Conservation (phyloP, 371 early-diverging fungal species). For the Rozella allomycis region DNA sequence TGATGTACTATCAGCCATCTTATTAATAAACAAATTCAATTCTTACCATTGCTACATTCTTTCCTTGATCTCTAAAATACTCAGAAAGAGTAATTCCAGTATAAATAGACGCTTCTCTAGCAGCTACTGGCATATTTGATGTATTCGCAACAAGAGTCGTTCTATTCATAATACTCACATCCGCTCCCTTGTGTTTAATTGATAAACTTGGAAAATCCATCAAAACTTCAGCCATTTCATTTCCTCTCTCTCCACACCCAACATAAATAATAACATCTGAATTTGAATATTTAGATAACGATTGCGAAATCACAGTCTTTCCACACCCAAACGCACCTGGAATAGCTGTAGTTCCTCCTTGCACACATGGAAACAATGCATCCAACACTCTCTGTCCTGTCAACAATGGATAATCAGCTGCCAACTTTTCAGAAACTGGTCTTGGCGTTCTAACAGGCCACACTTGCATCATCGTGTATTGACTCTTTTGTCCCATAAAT, state of each 20-base stretch:
- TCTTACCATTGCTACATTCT: slow-evolving; percentile 99
- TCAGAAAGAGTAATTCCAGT: slow-evolving; percentile 99
- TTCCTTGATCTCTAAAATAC: slow-evolving; percentile 99
- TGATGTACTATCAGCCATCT: slow-evolving; percentile 99
- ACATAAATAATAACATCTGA: slow-evolving; percentile 99
- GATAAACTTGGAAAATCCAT: slow-evolving; percentile 94
- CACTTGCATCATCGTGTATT: slow-evolving; percentile 85
- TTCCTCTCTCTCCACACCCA: slow-evolving; percentile 99
- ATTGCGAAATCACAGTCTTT: slow-evolving; percentile 99
- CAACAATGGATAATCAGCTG: slow-evolving; percentile 88
- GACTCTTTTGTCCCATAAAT: slow-evolving; percentile 65
- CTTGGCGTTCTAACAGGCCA: slow-evolving; percentile 99
- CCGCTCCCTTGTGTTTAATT: slow-evolving; percentile 69
- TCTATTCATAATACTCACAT: slow-evolving; percentile 99
- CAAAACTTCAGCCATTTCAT: slow-evolving; percentile 99
- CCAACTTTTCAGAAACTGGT: slow-evolving; percentile 89
- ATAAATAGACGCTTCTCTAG: slow-evolving; percentile 99
- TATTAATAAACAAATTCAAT: too few relatives aligned
- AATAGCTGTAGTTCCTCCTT: slow-evolving; percentile 99
- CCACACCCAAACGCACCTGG: slow-evolving; percentile 99
- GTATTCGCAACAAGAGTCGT: slow-evolving; percentile 99
- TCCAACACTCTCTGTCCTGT: slow-evolving; percentile 99
- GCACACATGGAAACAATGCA: slow-evolving; percentile 98
- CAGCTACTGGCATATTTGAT: slow-evolving; percentile 99
- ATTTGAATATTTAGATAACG: slow-evolving; percentile 99